Evolutionary conservation across 1,284 basidiomycete species (phyloP).

Genomic region (Microbotryum lychnidis-dioicae): DNA sequence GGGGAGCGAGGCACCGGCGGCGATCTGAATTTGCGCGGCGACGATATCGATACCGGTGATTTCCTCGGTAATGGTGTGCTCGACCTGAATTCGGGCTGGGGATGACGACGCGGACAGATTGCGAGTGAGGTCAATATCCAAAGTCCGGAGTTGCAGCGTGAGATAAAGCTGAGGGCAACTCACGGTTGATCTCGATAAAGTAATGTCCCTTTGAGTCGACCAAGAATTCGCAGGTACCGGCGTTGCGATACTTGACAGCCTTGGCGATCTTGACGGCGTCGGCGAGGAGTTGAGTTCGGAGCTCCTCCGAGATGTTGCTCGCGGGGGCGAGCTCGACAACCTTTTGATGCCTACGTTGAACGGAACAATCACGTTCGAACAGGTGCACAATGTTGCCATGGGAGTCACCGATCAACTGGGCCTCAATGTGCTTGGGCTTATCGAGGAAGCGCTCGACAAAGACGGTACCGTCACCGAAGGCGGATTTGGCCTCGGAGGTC

Average conservation of each 20-base stretch:
- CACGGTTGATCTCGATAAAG: conserved; percentile 74
- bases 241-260: conserved; percentile 89
- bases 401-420: conserved; percentile 85
- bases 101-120: background rate
- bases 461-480: conserved; percentile 96
- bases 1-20: conserved; percentile 87
- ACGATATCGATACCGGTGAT: conserved; percentile 99
- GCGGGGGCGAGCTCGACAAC: conserved; percentile 98
- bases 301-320: conserved; percentile 81
- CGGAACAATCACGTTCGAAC: conserved; percentile 97
- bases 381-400: conserved; percentile 91
- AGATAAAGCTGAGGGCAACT: background rate
- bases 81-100: conserved; percentile 82
- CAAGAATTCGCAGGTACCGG: conserved; percentile 72
- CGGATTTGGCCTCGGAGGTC: conserved; percentile 86
- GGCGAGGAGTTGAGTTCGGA: conserved; percentile 73
- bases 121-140: conserved; percentile 51
- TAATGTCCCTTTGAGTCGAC: conserved; percentile 96
- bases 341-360: conserved; percentile 95
- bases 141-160: background rate
- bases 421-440: conserved; percentile 93
- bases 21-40: conserved; percentile 96
- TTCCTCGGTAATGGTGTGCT: conserved; percentile 86
- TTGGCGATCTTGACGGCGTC: conserved; percentile 94
- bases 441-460: conserved; percentile 90